A percentile compares a stretch with the other conserved stretches of the same genome.
Conservation (phyloP, 306 rosid genomes). For the Prunus davidiana region DNA sequence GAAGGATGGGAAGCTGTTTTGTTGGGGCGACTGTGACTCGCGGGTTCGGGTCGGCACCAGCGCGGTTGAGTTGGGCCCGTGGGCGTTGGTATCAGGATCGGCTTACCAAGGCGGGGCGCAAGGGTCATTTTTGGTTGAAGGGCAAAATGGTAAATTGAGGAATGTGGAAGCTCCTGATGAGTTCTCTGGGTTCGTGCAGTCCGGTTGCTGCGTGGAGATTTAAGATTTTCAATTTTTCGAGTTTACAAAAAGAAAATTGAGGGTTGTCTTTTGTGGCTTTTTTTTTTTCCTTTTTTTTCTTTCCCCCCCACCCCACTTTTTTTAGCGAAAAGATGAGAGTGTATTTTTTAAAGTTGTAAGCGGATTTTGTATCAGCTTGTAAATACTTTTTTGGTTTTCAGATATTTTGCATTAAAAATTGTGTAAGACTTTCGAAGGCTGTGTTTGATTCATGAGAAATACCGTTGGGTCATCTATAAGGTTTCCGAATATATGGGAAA, state of each 20-base stretch:
- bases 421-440: too few species aligned
- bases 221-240: not conserved
- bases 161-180: conserved; percentile 22
- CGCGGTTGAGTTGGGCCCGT: conserved; percentile 24
- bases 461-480: too few species aligned
- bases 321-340: not conserved
- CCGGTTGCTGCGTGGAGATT: conserved; percentile 46
- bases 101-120: conserved; percentile 40
- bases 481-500: too few species aligned
- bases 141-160: conserved; percentile 35
- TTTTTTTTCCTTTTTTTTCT: too few species aligned
- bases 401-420: too few species aligned
- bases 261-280: not conserved
- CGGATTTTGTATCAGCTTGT: not conserved
- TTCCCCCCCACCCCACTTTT: too few species aligned
- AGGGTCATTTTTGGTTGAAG: conserved; percentile 27
- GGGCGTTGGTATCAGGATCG: conserved; percentile 39
- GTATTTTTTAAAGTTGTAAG: not conserved
- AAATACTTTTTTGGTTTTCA: too few species aligned
- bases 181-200: conserved; percentile 44
- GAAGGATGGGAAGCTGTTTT: conserved; percentile 30
- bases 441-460: too few species aligned
- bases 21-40: conserved; percentile 28
- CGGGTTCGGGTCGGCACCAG: conserved; percentile 23
- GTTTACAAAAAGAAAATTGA: not conserved